Base-by-base conservation (phyloP, 1,284 basidiomycete species). In the Ganoderma leucocontextum region DNA sequence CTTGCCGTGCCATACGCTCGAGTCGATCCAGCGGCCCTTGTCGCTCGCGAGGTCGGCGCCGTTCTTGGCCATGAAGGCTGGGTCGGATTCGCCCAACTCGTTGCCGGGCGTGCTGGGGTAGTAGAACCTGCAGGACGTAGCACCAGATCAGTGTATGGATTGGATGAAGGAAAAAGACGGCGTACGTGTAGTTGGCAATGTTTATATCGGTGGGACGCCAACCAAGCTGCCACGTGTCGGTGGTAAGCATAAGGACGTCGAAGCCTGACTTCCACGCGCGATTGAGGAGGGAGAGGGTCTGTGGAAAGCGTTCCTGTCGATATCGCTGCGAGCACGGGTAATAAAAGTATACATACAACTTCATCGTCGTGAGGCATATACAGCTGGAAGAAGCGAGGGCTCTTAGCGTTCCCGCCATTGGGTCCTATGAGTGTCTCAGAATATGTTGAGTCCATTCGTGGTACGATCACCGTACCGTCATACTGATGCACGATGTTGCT, bases 221-320 rank as follows among this genome's bases (percentile, higher is more conserved):
- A 6, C 84, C 87, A n/a, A 89, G 81, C 69, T 87, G 84, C 84
- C 86, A 87, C 19, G 88, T 89, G 74, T 90, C 89, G 19, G 88
- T 82, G 0, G 88, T 90, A 53, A 85, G 78, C 79, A 89, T 84
- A 57, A 83, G 81, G n/a, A 83, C 83, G 73, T 85, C 82, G 77
- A 84, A 87, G 0, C 87, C 85, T 15, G 78, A 78, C 63, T 84
- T 83, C 81, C 82, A 84, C 0, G 85, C 86, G 12, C 86, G 78
- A 60, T 82, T 79, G 17, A 88, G 76, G 5, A 87, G 78, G 62
- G 82, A 84, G 35, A 83, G 74, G 0, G 85, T 86, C 81, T 83
- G 57, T 4, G 62, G 4, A 41, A 38, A 12, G 7, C 1, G 52
- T 29, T 33, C 19, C 17, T 52, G 2, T 49, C 8, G 36, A 44